Evolutionary conservation across 2,329 filamentous ascomycete genomes (phyloP).

Genomic region (Salinomyces thailandicus): DNA sequence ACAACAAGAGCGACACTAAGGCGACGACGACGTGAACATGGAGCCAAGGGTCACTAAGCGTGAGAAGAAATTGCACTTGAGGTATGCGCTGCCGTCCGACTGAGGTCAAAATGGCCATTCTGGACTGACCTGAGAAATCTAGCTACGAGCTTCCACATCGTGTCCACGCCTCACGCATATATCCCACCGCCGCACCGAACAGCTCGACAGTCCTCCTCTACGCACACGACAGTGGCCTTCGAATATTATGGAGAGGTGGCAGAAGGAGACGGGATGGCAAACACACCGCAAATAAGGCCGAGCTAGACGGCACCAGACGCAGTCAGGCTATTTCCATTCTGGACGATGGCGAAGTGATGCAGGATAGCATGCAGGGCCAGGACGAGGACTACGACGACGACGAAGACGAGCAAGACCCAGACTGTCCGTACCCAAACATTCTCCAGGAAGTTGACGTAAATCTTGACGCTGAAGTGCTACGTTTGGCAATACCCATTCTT

Average conservation of each 20-base stretch:
- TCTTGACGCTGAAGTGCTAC: conserved; percentile 43
- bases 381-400: conserved; percentile 41
- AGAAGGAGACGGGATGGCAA: conserved; percentile 17
- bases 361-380: conserved; percentile 5
- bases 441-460: conserved; percentile 46
- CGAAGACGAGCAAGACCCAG: conserved; percentile 49
- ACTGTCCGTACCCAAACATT: conserved; percentile 44
- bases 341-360: conserved; percentile 45
- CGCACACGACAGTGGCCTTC: conserved; percentile 48
- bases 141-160: conserved; percentile 53
- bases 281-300: not conserved
- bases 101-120: no score
- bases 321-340: conserved; percentile 45
- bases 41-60: conserved; percentile 22
- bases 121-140: no score
- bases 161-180: conserved; percentile 45
- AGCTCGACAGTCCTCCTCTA: conserved; percentile 53
- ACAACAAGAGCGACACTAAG: conserved; percentile 3
- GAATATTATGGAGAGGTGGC: conserved; percentile 52
- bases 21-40: conserved; percentile 10
- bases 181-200: conserved; percentile 49
- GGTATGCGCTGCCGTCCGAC: conserved; percentile 17
- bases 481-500: conserved; percentile 39
- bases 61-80: conserved; percentile 25
- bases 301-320: conserved; percentile 13